phyloP scores from a whole-genome alignment of 805 yeast genomes.

The Yarrowia alimentaria region DNA sequence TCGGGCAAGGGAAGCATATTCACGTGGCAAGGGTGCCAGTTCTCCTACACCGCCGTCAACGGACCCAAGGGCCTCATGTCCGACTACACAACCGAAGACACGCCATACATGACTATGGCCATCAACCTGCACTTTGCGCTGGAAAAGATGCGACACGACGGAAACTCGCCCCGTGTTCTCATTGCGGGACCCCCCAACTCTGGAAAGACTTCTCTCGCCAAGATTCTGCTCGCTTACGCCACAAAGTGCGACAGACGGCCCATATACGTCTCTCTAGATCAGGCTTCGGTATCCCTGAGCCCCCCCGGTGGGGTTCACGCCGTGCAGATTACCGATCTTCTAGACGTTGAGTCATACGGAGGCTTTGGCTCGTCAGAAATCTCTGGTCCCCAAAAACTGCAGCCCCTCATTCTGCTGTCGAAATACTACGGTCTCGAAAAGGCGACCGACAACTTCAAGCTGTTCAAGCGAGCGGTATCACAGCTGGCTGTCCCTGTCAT shows the following conservation, averaged over 20 bases:
- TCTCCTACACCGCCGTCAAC: conserved; percentile 48
- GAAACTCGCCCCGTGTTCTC: conserved; percentile 68
- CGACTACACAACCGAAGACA: conserved; percentile 70
- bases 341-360: conserved; percentile 67
- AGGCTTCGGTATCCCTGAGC: conserved; percentile 64
- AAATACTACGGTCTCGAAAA: conserved; percentile 72
- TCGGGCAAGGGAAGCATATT: conserved; percentile 56
- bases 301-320: conserved; percentile 86
- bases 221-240: conserved; percentile 72
- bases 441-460: conserved; percentile 54
- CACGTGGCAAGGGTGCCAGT: conserved; percentile 63
- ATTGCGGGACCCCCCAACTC: conserved; percentile 68
- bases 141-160: conserved; percentile 51
- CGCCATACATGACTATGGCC: conserved; percentile 56
- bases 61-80: conserved; percentile 29
- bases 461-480: conserved; percentile 51
- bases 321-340: conserved; percentile 72
- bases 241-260: conserved; percentile 68
- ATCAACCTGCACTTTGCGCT: conserved; percentile 73
- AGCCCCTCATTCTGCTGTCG: conserved; percentile 87
- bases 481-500: conserved; percentile 51
- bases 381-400: conserved; percentile 49
- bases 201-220: conserved; percentile 78
- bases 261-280: conserved; percentile 73
- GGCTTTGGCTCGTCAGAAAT: conserved; percentile 76